A percentile compares a stretch with the other conserved stretches of the same genome.
Conservation (phyloP, 202 grass and related monocot species). For the Dendrocalamus latiflorus region DNA sequence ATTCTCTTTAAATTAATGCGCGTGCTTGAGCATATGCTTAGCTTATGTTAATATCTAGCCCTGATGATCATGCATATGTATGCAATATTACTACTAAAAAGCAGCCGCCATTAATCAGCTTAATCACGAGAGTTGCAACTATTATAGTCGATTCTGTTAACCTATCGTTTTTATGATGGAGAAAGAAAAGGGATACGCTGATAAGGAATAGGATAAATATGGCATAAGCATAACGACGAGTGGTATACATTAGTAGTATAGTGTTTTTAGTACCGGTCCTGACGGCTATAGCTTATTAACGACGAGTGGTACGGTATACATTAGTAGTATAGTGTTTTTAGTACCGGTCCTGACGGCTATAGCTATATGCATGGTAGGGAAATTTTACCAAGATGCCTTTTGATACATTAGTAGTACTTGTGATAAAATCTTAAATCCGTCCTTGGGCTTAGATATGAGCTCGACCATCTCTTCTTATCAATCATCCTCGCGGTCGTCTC, state of each 20-base stretch:
- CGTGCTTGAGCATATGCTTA: background rate
- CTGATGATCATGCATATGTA: background rate
- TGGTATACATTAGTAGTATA: background rate
- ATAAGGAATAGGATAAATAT: constrained; percentile 11
- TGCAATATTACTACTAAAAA: background rate
- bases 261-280: background rate
- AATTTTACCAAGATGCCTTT: no score
- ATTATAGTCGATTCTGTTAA: constrained; percentile 26
- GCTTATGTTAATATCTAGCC: background rate
- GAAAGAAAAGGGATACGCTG: background rate
- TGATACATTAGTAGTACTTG: no score
- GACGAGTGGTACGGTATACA: no score
- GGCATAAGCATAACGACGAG: background rate
- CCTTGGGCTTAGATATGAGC: no score
- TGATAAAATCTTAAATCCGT: no score
- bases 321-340: no score
- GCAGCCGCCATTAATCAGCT: background rate
- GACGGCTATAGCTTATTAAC: background rate
- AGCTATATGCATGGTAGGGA: no score
- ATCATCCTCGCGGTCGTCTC: no score
- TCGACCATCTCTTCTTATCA: no score
- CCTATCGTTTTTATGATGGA: background rate
- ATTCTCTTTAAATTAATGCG: background rate
- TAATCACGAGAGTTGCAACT: background rate
- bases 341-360: no score